Conservation (phyloP, 345 rosid genomes). For the Hevea brasiliensis region DNA sequence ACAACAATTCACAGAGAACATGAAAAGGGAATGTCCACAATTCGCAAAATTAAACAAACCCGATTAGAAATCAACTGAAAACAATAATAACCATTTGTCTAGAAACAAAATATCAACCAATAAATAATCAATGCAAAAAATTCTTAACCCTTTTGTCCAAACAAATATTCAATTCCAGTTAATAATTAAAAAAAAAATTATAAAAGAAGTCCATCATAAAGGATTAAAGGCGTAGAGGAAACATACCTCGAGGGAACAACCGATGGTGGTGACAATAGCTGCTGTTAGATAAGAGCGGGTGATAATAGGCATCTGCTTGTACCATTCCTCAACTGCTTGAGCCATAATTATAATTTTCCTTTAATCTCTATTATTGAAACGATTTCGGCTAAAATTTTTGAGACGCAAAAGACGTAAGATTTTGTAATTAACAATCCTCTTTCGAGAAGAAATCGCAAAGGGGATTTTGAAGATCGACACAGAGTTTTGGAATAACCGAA, state of each 20-base stretch:
- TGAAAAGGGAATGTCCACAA: not conserved
- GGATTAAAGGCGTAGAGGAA: not conserved
- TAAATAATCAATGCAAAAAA: not conserved
- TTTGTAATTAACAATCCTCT: not conserved
- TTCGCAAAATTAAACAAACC: slow-evolving; percentile 14
- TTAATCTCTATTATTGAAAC: not conserved
- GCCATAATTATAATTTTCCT: slow-evolving; percentile 49
- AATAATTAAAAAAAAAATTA: too few species aligned
- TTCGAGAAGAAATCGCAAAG: not conserved
- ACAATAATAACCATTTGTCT: not conserved
- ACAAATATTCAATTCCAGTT: not conserved
- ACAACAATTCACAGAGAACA: not conserved
- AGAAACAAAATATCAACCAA: slow-evolving; percentile 5
- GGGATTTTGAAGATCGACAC: not conserved
- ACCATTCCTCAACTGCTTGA: slow-evolving; percentile 99
- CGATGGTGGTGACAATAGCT: slow-evolving; percentile 83
- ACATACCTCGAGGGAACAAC: slow-evolving; percentile 90
- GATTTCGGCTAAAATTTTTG: not conserved
- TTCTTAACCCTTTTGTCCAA: not conserved
- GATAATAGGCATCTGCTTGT: slow-evolving; percentile 95
- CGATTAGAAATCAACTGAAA: slow-evolving; percentile 24
- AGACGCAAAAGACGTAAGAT: not conserved
- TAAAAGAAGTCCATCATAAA: not conserved
- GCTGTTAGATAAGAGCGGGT: slow-evolving; percentile 98
- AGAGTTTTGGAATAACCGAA: not conserved